These are phyloP conservation scores for Phialophora macrospora DNA, from an alignment of 2,329 filamentous ascomycete species.

Conservation along the genomic window DNA sequence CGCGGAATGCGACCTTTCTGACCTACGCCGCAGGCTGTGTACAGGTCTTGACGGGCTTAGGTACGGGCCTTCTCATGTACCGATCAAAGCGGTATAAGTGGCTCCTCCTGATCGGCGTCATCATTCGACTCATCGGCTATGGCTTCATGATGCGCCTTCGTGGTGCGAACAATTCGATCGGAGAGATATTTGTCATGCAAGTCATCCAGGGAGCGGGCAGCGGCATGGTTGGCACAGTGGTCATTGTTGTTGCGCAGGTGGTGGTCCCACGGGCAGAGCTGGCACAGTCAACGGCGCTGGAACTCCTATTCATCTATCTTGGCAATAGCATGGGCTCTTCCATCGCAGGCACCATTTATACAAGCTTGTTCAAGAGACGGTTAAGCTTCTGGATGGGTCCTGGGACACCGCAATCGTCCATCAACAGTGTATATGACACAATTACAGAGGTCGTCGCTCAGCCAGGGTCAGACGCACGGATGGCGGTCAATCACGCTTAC, in stretches of 20 bases:
- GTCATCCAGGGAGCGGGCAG: conserved; percentile 56
- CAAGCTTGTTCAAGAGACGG: conserved; percentile 48
- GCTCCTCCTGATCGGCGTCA: conserved; percentile 49
- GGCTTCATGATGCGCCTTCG: conserved; percentile 58
- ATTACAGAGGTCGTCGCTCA: conserved; percentile 51
- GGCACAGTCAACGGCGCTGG: conserved; percentile 55
- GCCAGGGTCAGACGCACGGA: conserved; percentile 50
- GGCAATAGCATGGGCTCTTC: conserved; percentile 45
- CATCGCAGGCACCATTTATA: conserved; percentile 58
- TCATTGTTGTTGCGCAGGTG: conserved; percentile 54
- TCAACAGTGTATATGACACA: conserved; percentile 52
- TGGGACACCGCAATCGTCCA: conserved; percentile 40
- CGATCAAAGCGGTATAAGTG: conserved; percentile 54
- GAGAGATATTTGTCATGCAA: conserved; percentile 57
- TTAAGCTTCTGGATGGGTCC: conserved; percentile 48
- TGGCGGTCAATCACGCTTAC: conserved; percentile 51
- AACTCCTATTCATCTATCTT: conserved; percentile 52
- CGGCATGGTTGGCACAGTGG: conserved; percentile 52
- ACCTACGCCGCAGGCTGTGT: conserved; percentile 48
- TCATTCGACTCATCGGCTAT: conserved; percentile 55
- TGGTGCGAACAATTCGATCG: conserved; percentile 49
- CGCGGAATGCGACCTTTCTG: conserved; percentile 53
- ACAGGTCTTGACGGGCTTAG: conserved; percentile 51
- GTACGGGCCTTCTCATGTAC: conserved; percentile 51
- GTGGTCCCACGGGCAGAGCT: conserved; percentile 54